Conservation (phyloP, 1,284 basidiomycete species). For the Rhodotorula glutinis region DNA sequence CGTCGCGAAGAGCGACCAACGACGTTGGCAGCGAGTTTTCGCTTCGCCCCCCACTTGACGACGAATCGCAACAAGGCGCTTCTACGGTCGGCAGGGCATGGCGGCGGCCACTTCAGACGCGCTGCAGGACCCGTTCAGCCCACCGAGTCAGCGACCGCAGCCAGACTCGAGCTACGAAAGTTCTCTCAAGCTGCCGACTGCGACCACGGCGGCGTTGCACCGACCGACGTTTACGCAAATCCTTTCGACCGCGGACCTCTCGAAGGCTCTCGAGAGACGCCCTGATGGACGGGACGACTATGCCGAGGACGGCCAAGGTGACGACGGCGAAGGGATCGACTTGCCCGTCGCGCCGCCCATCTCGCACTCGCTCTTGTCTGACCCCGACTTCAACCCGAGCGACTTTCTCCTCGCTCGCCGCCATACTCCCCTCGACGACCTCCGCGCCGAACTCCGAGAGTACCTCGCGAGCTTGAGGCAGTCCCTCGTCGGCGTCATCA, state of each 20-base stretch:
- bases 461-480: constrained; percentile 81
- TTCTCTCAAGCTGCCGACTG: not conserved
- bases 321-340: constrained; percentile 9
- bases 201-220: constrained; percentile 3
- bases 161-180: not conserved
- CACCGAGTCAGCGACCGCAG: not conserved
- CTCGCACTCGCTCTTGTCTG: constrained; percentile 16
- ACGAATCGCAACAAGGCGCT: too few species aligned
- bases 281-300: not conserved
- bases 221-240: constrained; percentile 28
- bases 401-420: constrained; percentile 33
- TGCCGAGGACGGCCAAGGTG: not conserved
- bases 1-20: too few species aligned
- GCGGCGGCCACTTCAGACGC: not conserved
- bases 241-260: constrained; percentile 21
- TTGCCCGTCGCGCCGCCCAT: constrained; percentile 25
- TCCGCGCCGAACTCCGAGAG: constrained; percentile 63
- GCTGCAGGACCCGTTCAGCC: constrained; percentile 9
- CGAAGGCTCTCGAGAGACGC: not conserved
- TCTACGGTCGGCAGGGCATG: too few species aligned
- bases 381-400: constrained; percentile 24
- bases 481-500: constrained; percentile 90
- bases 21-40: too few species aligned
- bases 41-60: too few species aligned
- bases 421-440: constrained; percentile 35